Conservation (phyloP, 345 rosid genomes). For the Salix brachista region DNA sequence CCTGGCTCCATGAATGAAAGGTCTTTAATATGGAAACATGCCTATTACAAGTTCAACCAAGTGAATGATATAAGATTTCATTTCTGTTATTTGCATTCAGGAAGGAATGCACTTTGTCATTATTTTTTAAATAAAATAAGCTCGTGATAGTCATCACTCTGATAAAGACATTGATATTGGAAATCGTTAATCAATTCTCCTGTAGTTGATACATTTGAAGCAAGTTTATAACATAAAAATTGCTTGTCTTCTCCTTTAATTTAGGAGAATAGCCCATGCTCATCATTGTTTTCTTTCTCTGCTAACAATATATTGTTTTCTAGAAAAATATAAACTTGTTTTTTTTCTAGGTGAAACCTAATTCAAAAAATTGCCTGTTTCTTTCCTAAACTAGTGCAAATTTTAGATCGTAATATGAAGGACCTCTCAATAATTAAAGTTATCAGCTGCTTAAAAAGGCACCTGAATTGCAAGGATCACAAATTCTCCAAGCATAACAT, state of each 20-base stretch:
- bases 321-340: not conserved
- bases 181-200: too few relatives aligned
- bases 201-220: not conserved
- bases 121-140: too few relatives aligned
- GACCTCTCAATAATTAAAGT: not conserved
- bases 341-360: not conserved
- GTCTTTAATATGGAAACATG: not conserved
- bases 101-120: too few relatives aligned
- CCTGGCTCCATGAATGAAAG: not conserved
- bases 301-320: not conserved
- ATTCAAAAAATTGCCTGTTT: not conserved
- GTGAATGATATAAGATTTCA: not conserved
- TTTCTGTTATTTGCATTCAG: not conserved
- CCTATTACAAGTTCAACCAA: not conserved
- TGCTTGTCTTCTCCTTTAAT: not conserved
- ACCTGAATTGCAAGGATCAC: not conserved
- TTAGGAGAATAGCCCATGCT: not conserved
- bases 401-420: not conserved
- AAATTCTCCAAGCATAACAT: not conserved
- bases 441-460: not conserved
- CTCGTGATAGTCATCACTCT: too few relatives aligned
- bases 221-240: not conserved
- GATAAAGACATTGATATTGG: too few relatives aligned
- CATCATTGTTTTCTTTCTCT: not conserved
- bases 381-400: not conserved